A percentile compares a stretch with the other conserved stretches of the same genome.
Evolutionary conservation across 768 basidiomycete genomes (phyloP).

Genomic region (Neoboletus subvelutipes): DNA sequence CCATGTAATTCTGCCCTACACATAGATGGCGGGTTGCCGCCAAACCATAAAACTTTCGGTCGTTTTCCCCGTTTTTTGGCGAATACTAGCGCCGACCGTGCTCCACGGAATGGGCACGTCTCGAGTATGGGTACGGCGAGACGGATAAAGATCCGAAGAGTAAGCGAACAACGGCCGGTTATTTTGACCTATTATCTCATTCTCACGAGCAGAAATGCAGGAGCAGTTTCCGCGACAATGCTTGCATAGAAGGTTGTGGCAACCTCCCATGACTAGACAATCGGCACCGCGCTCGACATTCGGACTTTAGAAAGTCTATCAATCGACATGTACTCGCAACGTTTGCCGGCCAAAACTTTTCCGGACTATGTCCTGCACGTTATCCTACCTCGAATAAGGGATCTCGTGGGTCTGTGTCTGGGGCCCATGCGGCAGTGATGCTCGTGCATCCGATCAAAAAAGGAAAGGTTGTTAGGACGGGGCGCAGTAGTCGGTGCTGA

Average conservation of each 20-base stretch:
- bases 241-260: background rate
- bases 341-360: background rate
- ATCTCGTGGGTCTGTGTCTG: background rate
- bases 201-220: background rate
- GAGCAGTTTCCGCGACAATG: too few relatives aligned
- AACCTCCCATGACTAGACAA: too few relatives aligned
- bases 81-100: background rate
- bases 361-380: background rate
- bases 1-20: too few relatives aligned
- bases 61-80: background rate
- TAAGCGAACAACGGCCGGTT: background rate
- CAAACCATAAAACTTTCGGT: background rate
- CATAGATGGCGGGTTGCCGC: background rate
- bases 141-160: background rate
- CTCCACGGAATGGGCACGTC: background rate
- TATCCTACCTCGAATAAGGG: constrained; percentile 3
- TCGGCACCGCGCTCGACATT: background rate
- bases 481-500: background rate
- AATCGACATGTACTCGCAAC: background rate
- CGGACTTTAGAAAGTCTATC: background rate
- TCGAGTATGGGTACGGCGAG: background rate
- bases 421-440: background rate
- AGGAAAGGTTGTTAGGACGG: background rate
- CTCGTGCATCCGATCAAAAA: background rate
- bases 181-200: background rate